phyloP scores from a whole-genome alignment of 2,329 filamentous ascomycete genomes.

The Penicillium janthinellum region DNA sequence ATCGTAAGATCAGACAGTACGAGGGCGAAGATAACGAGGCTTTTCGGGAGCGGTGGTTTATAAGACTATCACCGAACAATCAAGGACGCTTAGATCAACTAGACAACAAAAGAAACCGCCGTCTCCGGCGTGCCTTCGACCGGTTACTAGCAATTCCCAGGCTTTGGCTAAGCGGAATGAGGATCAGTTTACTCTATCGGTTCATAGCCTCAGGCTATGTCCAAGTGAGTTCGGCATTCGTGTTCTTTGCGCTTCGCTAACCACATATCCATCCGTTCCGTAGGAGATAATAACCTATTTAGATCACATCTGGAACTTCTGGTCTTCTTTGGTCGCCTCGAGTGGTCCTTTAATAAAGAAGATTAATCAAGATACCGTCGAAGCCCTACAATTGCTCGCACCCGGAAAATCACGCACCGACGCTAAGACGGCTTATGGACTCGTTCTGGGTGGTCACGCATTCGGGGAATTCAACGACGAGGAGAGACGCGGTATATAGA shows the following conservation, averaged over 20 bases:
- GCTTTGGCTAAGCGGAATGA: too few species aligned
- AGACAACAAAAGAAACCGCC: too few species aligned
- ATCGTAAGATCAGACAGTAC: too few species aligned
- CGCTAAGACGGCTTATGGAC: not conserved
- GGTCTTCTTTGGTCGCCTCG: constrained; percentile 20
- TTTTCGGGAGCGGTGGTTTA: too few species aligned
- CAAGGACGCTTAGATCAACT: too few species aligned
- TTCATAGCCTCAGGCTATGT: not conserved
- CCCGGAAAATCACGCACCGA: not conserved
- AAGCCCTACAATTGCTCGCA: not conserved
- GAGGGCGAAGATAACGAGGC: too few species aligned
- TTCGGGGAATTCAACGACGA: constrained; percentile 1
- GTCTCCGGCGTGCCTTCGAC: too few species aligned
- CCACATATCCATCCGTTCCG: too few species aligned
- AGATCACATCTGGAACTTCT: constrained; percentile 20
- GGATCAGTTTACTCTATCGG: not conserved
- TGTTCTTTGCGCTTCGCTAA: not conserved
- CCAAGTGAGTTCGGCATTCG: not conserved
- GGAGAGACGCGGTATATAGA: constrained; percentile 36
- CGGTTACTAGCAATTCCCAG: too few species aligned
- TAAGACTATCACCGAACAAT: too few species aligned
- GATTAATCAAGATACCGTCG: not conserved
- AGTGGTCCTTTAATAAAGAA: too few species aligned
- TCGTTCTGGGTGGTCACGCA: not conserved
- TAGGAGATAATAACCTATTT: constrained; percentile 28